phyloP scores from a whole-genome alignment of 345 rosid species.

The Sisymbrium altissimum region DNA sequence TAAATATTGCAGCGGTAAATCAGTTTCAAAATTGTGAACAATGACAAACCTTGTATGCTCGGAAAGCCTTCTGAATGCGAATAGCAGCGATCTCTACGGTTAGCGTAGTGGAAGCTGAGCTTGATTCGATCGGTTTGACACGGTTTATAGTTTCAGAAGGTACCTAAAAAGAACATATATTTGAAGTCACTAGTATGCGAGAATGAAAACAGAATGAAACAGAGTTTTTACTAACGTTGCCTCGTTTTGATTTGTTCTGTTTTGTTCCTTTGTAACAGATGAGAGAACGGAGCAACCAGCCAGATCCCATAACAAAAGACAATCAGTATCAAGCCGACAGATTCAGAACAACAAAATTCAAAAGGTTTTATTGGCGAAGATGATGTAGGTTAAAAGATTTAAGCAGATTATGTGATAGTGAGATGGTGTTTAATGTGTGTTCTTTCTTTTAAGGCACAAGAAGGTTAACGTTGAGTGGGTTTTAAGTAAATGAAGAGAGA shows the following conservation, averaged over 20 bases:
- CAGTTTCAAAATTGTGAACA: not conserved
- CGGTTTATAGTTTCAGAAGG: slow-evolving; percentile 47
- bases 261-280: slow-evolving; percentile 41
- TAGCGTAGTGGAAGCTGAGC: slow-evolving; percentile 8
- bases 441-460: slow-evolving; percentile 24
- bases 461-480: slow-evolving; percentile 24
- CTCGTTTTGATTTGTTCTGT: slow-evolving; percentile 39
- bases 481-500: slow-evolving; percentile 15
- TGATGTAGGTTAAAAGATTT: not conserved
- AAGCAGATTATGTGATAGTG: not conserved
- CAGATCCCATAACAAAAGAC: slow-evolving; percentile 48
- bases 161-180: slow-evolving; percentile 33
- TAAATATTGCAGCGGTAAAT: not conserved
- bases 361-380: not conserved
- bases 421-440: not conserved
- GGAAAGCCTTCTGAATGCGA: slow-evolving; percentile 66
- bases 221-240: slow-evolving; percentile 40
- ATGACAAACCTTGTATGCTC: slow-evolving; percentile 45
- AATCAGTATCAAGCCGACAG: not conserved
- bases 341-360: not conserved
- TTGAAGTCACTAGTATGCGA: not conserved
- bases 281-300: slow-evolving; percentile 47
- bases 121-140: slow-evolving; percentile 27
- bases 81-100: slow-evolving; percentile 44
- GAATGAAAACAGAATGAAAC: not conserved